Evolutionary conservation across 208 protist genomes (phyloP).

Genomic region (Leishmania tarentolae): DNA sequence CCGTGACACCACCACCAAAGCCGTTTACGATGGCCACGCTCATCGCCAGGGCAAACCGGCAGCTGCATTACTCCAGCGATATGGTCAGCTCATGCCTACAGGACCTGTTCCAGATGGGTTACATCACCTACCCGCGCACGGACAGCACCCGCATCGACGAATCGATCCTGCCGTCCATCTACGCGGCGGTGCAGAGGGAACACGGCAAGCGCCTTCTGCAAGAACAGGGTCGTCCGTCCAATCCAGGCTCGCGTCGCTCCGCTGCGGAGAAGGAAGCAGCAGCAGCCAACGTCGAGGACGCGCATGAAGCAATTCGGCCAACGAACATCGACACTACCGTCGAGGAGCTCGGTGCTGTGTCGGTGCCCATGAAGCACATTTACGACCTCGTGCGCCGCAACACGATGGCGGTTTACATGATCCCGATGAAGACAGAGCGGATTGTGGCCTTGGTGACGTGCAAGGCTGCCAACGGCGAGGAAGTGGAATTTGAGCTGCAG

Average conservation of each 20-base stretch:
- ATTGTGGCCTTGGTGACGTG: constrained; percentile 57
- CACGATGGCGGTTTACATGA: constrained; percentile 87
- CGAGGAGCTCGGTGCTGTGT: constrained; percentile 58
- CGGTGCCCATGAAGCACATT: constrained; percentile 57
- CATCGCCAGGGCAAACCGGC: constrained; percentile 84
- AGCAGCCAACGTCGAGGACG: constrained; percentile 85
- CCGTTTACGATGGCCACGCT: constrained; percentile 91
- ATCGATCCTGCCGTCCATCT: constrained; percentile 97
- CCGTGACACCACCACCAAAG: constrained; percentile 51
- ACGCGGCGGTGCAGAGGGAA: constrained; percentile 97
- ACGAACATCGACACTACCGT: constrained; percentile 79
- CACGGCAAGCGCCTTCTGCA: constrained; percentile 95
- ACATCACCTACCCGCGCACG: constrained; percentile 91
- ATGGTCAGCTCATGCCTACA: constrained; percentile 78
- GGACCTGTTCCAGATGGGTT: constrained; percentile 90
- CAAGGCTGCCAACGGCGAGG: constrained; percentile 45
- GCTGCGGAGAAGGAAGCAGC: background rate
- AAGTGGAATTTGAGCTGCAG: constrained; percentile 62
- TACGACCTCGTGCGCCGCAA: constrained; percentile 86
- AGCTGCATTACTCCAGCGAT: constrained; percentile 82
- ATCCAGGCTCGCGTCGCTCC: constrained; percentile 38
- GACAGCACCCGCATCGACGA: constrained; percentile 91
- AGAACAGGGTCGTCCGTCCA: constrained; percentile 74
- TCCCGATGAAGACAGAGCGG: constrained; percentile 73
- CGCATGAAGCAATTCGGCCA: constrained; percentile 91